Percentiles rank a stretch among this genome's conserved stretches.
These are phyloP conservation scores for Arthrinium phaeospermum DNA, from an alignment of 2,329 filamentous ascomycete species.

Conservation along the genomic window DNA sequence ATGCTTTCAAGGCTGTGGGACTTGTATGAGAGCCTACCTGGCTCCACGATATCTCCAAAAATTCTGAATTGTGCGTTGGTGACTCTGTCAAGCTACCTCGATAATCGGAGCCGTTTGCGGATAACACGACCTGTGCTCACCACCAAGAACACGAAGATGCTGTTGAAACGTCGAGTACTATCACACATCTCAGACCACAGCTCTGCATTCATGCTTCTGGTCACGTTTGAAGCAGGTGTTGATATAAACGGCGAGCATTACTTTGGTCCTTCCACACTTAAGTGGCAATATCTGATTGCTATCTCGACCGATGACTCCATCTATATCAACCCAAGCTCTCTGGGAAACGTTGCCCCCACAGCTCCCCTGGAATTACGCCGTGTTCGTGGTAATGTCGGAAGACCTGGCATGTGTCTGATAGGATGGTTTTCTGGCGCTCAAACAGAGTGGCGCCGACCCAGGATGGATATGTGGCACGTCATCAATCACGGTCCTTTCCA, in stretches of 20 bases:
- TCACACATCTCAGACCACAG: background rate
- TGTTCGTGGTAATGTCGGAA: background rate
- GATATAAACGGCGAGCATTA: background rate
- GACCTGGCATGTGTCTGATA: background rate
- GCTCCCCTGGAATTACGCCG: background rate
- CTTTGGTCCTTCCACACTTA: too few species aligned
- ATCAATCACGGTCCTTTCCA: background rate
- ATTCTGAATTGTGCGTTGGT: background rate
- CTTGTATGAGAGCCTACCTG: background rate
- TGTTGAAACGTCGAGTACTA: background rate
- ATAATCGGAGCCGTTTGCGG: background rate
- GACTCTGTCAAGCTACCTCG: background rate
- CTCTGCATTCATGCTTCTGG: background rate
- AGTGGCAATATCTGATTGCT: background rate
- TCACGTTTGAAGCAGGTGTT: background rate
- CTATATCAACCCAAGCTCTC: background rate
- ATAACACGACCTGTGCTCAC: too few species aligned
- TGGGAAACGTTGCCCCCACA: background rate
- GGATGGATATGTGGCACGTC: background rate
- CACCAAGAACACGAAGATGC: background rate
- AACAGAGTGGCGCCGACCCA: background rate
- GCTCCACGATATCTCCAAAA: background rate
- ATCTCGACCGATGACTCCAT: background rate
- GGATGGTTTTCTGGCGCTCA: background rate
- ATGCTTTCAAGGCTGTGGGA: background rate